These are phyloP conservation scores for Pyricularia sp. DNA, from an alignment of 2,329 filamentous ascomycete species.

Conservation along the genomic window DNA sequence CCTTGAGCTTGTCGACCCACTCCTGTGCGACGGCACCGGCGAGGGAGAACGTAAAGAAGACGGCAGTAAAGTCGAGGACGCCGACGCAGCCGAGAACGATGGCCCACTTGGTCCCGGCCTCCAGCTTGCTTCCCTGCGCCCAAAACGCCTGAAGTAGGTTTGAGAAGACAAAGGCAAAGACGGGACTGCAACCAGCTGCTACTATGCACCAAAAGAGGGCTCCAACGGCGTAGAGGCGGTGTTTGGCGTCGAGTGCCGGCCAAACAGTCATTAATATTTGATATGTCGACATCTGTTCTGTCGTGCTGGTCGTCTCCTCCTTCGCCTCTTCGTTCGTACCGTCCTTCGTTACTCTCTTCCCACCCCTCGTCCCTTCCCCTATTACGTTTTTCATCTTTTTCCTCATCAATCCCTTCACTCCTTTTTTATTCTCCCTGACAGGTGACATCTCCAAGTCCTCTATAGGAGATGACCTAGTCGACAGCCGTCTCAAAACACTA, in stretches of 20 bases:
- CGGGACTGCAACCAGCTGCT: slow-evolving; percentile 49
- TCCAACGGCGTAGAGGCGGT: slow-evolving; percentile 41
- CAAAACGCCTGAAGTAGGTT: slow-evolving; percentile 61
- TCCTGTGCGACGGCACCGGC: slow-evolving; percentile 58
- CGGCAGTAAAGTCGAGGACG: slow-evolving; percentile 48
- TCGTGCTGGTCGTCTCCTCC: background rate
- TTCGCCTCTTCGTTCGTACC: no score
- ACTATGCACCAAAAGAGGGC: slow-evolving; percentile 50
- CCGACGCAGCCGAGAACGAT: slow-evolving; percentile 57
- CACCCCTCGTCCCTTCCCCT: no score
- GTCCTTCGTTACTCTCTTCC: no score
- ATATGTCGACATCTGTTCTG: slow-evolving; percentile 21
- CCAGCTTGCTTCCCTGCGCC: slow-evolving; percentile 30
- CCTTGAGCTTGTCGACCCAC: slow-evolving; percentile 64
- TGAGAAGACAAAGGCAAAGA: slow-evolving; percentile 66
- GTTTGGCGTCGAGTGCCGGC: slow-evolving; percentile 41
- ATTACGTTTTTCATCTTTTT: no score
- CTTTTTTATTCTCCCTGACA: background rate
- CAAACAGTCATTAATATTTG: slow-evolving; percentile 58
- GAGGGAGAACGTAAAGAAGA: slow-evolving; percentile 55
- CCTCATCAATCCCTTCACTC: no score
- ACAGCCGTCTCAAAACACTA: background rate
- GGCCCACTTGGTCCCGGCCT: slow-evolving; percentile 50
- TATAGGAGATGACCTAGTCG: background rate
- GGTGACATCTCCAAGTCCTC: background rate